These are phyloP conservation scores for Globisporangium echinulatum DNA, from an alignment of 352 stramenopile species.

Conservation along the genomic window DNA sequence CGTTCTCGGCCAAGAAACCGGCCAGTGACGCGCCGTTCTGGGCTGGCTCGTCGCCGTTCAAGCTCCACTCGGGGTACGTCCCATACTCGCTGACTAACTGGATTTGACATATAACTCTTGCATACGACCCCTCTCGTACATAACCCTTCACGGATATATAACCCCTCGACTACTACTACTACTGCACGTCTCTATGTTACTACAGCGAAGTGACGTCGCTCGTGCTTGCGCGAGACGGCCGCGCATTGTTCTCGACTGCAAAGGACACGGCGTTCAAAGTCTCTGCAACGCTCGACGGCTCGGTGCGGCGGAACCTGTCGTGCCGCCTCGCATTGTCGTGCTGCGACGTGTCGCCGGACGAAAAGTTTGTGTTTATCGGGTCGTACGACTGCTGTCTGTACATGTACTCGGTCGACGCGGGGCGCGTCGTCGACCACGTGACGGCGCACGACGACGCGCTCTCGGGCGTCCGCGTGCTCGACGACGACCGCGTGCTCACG, in stretches of 20 bases:
- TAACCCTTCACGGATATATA: too few species aligned
- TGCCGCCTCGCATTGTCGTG: conserved; percentile 75
- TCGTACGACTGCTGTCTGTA: conserved; percentile 83
- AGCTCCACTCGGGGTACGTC: conserved; percentile 61
- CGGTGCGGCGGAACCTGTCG: conserved; percentile 57
- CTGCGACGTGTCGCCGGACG: conserved; percentile 70
- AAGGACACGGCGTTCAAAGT: conserved; percentile 80
- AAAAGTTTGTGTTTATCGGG: conserved; percentile 81
- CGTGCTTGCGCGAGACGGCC: conserved; percentile 46
- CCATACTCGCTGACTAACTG: not conserved
- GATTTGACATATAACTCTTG: not conserved
- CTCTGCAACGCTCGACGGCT: conserved; percentile 57
- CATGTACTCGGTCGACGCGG: conserved; percentile 84
- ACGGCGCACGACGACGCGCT: conserved; percentile 75
- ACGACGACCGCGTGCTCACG: conserved; percentile 69
- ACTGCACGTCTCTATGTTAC: not conserved
- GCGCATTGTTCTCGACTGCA: conserved; percentile 62
- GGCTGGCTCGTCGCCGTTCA: conserved; percentile 56
- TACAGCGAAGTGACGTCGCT: conserved; percentile 66
- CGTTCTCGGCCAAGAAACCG: conserved; percentile 39
- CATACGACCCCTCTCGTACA: too few species aligned
- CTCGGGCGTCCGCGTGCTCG: conserved; percentile 66
- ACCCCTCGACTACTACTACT: too few species aligned
- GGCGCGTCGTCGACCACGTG: conserved; percentile 74
- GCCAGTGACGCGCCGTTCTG: conserved; percentile 39